These are phyloP conservation scores for Phytophthora idaei DNA, from an alignment of 352 stramenopile species.

Conservation along the genomic window DNA sequence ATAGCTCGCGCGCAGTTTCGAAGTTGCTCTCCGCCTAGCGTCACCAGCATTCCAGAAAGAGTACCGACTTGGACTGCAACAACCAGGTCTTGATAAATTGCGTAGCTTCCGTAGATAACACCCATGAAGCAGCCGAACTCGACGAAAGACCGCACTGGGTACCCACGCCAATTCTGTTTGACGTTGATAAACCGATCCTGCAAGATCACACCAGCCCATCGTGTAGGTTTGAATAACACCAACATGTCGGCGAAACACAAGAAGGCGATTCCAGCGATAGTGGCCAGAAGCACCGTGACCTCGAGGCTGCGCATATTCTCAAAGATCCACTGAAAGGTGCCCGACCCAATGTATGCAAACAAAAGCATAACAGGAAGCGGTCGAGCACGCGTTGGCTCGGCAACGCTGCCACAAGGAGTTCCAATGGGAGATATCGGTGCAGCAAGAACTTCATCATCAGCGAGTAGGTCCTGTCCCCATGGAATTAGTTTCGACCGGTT, in stretches of 20 bases:
- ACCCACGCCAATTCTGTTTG: conserved; percentile 71
- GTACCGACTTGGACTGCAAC: conserved; percentile 86
- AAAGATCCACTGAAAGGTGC: conserved; percentile 90
- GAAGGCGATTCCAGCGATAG: conserved; percentile 83
- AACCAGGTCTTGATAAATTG: conserved; percentile 81
- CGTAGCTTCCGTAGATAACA: conserved; percentile 88
- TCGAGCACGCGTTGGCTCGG: conserved; percentile 24
- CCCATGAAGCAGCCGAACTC: conserved; percentile 86
- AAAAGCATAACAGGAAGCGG: conserved; percentile 70
- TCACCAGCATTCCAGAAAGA: conserved; percentile 81
- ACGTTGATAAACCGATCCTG: conserved; percentile 84
- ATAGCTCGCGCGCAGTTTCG: conserved; percentile 53
- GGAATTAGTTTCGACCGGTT: conserved; percentile 64
- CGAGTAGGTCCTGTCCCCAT: conserved; percentile 41
- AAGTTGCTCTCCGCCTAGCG: conserved; percentile 79
- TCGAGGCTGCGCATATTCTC: conserved; percentile 87
- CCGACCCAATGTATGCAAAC: conserved; percentile 86
- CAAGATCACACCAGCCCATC: conserved; percentile 80
- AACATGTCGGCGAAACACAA: conserved; percentile 79
- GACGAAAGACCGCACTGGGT: conserved; percentile 85
- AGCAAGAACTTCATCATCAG: conserved; percentile 21
- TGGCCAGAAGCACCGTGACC: conserved; percentile 77
- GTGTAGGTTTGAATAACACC: conserved; percentile 60
- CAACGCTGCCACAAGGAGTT: conserved; percentile 8
- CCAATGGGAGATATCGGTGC: conserved; percentile 33